Evolutionary conservation across 2,329 filamentous ascomycete genomes (phyloP).

Genomic region (Aspergillus neotritici): DNA sequence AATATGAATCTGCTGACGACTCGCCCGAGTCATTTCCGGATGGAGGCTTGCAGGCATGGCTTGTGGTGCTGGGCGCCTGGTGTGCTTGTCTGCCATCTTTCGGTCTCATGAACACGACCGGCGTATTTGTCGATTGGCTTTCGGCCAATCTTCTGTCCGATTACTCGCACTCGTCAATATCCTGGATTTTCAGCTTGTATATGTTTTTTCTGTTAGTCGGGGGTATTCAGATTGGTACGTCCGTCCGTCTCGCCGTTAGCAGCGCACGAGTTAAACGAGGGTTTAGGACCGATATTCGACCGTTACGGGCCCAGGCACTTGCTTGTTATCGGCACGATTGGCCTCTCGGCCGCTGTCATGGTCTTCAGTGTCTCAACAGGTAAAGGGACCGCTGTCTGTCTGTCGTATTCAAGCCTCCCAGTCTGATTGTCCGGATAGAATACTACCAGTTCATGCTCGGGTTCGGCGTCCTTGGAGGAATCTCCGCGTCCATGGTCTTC

Average conservation of each 20-base stretch:
- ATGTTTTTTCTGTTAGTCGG: constrained; percentile 35
- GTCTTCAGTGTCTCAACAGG: constrained; percentile 22
- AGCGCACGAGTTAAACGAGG: constrained; percentile 13
- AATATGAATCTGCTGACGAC: no score
- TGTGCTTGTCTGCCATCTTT: constrained; percentile 39
- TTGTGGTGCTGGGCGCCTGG: constrained; percentile 38
- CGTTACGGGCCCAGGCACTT: constrained; percentile 27
- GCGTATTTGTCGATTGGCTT: constrained; percentile 36
- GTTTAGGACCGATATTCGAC: constrained; percentile 39
- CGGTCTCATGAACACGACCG: constrained; percentile 37
- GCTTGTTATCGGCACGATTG: constrained; percentile 27
- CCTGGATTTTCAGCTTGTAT: constrained; percentile 40
- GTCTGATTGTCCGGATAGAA: no score
- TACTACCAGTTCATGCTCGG: constrained; percentile 34
- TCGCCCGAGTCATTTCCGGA: no score
- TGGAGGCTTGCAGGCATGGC: constrained; percentile 40
- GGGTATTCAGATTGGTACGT: constrained; percentile 19
- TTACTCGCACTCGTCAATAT: constrained; percentile 29
- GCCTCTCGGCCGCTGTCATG: constrained; percentile 28
- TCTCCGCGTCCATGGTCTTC: constrained; percentile 23
- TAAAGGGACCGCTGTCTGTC: no score
- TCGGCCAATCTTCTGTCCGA: constrained; percentile 28
- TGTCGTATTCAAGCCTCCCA: no score
- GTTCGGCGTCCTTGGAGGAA: constrained; percentile 27
- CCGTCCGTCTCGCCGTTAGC: neutral